Conservation (phyloP, 164 flowering plant species). For the Magnolia officinalis region DNA sequence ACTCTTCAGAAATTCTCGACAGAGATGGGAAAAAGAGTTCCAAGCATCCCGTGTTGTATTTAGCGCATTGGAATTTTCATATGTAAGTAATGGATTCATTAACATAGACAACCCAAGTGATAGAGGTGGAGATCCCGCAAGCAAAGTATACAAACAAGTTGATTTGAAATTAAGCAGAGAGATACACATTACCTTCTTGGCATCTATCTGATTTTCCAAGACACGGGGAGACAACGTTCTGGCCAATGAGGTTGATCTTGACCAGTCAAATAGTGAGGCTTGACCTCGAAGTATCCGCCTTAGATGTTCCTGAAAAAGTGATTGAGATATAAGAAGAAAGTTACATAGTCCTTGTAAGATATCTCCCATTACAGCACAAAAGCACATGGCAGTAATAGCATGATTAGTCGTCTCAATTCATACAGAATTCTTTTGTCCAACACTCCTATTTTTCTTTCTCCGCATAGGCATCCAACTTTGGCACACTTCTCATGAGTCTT, state of each 20-base stretch:
- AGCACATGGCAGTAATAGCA: background rate
- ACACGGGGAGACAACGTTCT: constrained; percentile 95
- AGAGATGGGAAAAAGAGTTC: background rate
- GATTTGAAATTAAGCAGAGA: background rate
- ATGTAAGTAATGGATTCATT: background rate
- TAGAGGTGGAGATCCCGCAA: background rate
- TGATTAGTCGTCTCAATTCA: background rate
- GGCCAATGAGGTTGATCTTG: constrained; percentile 90
- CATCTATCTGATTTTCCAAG: constrained; percentile 96
- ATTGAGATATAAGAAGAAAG: constrained; percentile 1
- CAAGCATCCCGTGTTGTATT: background rate
- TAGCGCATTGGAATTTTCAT: background rate
- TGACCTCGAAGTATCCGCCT: constrained; percentile 97
- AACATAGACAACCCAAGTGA: background rate
- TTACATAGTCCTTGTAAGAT: background rate
- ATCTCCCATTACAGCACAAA: background rate
- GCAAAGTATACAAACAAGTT: background rate
- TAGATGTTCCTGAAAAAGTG: constrained; percentile 70
- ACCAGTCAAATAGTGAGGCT: constrained; percentile 93
- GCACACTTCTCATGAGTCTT: no score
- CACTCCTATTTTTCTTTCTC: background rate
- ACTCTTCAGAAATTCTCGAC: background rate
- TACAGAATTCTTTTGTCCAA: background rate
- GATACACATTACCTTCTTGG: constrained; percentile 69
- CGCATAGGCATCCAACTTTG: background rate